A percentile compares a stretch with the other conserved stretches of the same genome.
Evolutionary conservation across 331 rosid genomes (phyloP).

Genomic region (Acacia concinna): DNA sequence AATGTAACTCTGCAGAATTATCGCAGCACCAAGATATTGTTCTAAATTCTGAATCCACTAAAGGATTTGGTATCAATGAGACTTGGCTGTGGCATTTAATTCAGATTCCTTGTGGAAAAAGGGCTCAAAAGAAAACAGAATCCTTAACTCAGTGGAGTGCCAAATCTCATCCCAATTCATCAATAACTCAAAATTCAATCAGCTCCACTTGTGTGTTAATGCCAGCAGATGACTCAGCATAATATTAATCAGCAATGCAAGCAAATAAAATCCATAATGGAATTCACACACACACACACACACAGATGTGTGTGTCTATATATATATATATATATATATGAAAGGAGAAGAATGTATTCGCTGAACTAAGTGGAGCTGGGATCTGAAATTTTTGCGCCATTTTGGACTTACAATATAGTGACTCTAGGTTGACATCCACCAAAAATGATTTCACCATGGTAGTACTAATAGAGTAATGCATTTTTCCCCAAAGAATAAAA

Average conservation of each 20-base stretch:
- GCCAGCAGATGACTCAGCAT: not conserved
- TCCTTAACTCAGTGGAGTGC: not conserved
- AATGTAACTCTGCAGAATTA: not conserved
- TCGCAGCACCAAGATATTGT: not conserved
- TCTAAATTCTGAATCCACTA: not conserved
- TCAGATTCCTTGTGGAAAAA: not conserved
- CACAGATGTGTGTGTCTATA: too few species aligned
- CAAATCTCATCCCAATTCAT: constrained; percentile 4
- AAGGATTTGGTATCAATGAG: not conserved
- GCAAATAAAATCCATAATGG: not conserved
- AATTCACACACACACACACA: too few species aligned
- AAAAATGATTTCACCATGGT: too few species aligned
- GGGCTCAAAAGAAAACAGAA: constrained; percentile 1
- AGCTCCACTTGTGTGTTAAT: not conserved
- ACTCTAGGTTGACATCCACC: not conserved
- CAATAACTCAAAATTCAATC: not conserved
- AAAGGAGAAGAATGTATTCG: constrained; percentile 3
- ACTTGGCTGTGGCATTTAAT: constrained; percentile 7
- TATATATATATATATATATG: too few species aligned
- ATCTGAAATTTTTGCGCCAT: not conserved
- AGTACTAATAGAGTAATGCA: too few species aligned
- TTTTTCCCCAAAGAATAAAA: too few species aligned
- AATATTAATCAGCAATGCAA: not conserved
- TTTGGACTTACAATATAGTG: not conserved
- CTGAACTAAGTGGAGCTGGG: not conserved